Evolutionary conservation across 768 basidiomycete species (phyloP).

Genomic region (Cystofilobasidium bisporidii): DNA sequence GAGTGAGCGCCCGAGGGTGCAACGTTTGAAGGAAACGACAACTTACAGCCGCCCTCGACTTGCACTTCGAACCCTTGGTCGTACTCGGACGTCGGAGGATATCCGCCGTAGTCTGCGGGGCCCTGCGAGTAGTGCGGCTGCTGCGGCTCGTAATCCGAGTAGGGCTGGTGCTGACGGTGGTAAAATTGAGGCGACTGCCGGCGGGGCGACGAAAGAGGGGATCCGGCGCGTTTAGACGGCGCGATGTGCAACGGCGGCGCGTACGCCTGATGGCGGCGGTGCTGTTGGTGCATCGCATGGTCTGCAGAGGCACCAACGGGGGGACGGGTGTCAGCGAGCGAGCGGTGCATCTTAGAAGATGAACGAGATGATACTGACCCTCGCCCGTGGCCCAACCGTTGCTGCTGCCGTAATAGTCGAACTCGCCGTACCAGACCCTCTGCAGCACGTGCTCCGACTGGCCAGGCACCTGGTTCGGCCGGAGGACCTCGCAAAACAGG

Average conservation of each 20-base stretch:
- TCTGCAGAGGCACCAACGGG: not conserved
- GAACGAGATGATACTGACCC: not conserved
- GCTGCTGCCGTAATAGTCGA: constrained; percentile 2
- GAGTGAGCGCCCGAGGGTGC: too few species aligned
- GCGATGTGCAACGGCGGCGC: not conserved
- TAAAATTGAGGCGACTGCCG: not conserved
- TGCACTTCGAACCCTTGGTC: not conserved
- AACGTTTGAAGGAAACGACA: not conserved
- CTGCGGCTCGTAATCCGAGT: not conserved
- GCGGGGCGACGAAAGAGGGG: not conserved
- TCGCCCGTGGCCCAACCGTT: not conserved
- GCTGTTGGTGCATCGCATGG: not conserved
- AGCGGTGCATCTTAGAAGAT: too few species aligned
- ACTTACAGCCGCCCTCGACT: constrained; percentile 5
- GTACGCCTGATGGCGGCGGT: not conserved
- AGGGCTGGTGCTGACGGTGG: not conserved
- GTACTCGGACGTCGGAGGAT: not conserved
- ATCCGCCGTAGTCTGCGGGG: not conserved
- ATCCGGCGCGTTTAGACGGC: not conserved
- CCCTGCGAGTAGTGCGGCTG: not conserved
- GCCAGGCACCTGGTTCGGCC: not conserved
- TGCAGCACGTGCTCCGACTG: constrained; percentile 16
- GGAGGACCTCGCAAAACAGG: constrained; percentile 18
- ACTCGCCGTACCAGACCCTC: constrained; percentile 23
- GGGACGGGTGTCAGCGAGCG: not conserved